Evolutionary conservation across 2,329 filamentous ascomycete genomes (phyloP).

Genomic region (Aspergillus ochraceoroseus): DNA sequence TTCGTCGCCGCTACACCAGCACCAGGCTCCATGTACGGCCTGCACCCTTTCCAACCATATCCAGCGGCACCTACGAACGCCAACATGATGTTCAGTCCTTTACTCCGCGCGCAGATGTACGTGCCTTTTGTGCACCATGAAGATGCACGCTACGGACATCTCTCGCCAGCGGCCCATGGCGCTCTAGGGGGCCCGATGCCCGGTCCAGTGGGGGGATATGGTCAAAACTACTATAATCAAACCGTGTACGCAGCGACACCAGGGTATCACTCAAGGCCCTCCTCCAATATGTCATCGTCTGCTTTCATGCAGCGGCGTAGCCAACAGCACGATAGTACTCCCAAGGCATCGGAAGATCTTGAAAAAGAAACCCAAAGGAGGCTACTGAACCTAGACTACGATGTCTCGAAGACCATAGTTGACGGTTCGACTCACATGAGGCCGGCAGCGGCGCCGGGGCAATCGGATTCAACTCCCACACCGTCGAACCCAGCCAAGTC

Average conservation of each 20-base stretch:
- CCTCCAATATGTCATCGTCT: conserved; percentile 4
- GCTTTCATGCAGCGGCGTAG: conserved; percentile 9
- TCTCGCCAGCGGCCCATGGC: conserved; percentile 20
- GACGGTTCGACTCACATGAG: conserved; percentile 35
- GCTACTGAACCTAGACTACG: conserved; percentile 23
- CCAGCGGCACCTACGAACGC: conserved; percentile 16
- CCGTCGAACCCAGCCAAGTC: conserved; percentile 12
- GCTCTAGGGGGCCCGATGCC: conserved; percentile 18
- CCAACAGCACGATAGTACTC: conserved; percentile 3
- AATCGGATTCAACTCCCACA: conserved; percentile 16
- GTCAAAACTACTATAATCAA: conserved; percentile 25
- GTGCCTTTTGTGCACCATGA: conserved; percentile 28
- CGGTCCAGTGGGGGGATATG: conserved; percentile 24
- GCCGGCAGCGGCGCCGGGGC: conserved; percentile 10
- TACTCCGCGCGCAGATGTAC: conserved; percentile 27
- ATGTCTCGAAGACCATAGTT: conserved; percentile 37
- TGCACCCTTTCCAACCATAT: conserved; percentile 28
- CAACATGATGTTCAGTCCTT: conserved; percentile 24
- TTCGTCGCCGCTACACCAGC: conserved; percentile 23
- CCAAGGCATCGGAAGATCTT: conserved; percentile 1
- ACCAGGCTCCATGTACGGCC: conserved; percentile 30
- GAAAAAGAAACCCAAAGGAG: conserved; percentile 12
- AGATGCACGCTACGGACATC: conserved; percentile 8
- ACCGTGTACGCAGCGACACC: conserved; percentile 23
- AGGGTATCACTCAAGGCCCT: conserved; percentile 16